Conservation (phyloP, 768 basidiomycete genomes). For the Pisolithus microcarpus region DNA sequence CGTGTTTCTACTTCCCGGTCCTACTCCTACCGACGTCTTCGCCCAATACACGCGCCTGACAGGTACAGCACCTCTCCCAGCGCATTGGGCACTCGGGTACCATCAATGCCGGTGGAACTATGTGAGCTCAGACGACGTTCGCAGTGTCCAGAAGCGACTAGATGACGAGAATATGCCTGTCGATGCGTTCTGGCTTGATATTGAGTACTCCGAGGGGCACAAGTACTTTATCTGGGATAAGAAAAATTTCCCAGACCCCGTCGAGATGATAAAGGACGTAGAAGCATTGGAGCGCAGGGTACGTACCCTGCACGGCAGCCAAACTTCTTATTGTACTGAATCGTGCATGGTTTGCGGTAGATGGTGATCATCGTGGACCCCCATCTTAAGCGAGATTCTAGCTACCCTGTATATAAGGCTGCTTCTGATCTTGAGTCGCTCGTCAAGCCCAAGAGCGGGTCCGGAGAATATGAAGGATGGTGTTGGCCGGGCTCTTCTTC, state of each 20-base stretch:
- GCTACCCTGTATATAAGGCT: slow-evolving; percentile 79
- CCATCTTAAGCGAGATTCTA: slow-evolving; percentile 76
- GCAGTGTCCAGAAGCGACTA: slow-evolving; percentile 77
- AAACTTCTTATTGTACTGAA: background rate
- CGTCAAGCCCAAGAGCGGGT: slow-evolving; percentile 72
- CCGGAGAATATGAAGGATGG: slow-evolving; percentile 93
- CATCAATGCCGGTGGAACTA: slow-evolving; percentile 99
- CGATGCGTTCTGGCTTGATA: slow-evolving; percentile 96
- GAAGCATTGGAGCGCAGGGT: slow-evolving; percentile 84
- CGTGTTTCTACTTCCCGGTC: slow-evolving; percentile 88
- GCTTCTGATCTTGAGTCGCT: slow-evolving; percentile 79
- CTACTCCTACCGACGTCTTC: slow-evolving; percentile 75
- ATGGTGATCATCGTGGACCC: slow-evolving; percentile 99
- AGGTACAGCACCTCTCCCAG: slow-evolving; percentile 81
- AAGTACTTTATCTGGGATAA: slow-evolving; percentile 97
- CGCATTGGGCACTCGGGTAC: slow-evolving; percentile 86
- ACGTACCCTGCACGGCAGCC: background rate
- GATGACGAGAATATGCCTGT: slow-evolving; percentile 94
- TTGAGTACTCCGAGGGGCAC: slow-evolving; percentile 90
- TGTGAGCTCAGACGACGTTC: slow-evolving; percentile 80
- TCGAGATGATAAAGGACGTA: slow-evolving; percentile 87
- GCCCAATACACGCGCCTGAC: slow-evolving; percentile 80
- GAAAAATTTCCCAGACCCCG: slow-evolving; percentile 88
- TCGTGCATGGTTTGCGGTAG: slow-evolving; percentile 32
- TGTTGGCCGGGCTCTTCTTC: slow-evolving; percentile 97